Evolutionary conservation across 371 early-diverging fungal genomes (phyloP).

Genomic region (Mortierella sp.): DNA sequence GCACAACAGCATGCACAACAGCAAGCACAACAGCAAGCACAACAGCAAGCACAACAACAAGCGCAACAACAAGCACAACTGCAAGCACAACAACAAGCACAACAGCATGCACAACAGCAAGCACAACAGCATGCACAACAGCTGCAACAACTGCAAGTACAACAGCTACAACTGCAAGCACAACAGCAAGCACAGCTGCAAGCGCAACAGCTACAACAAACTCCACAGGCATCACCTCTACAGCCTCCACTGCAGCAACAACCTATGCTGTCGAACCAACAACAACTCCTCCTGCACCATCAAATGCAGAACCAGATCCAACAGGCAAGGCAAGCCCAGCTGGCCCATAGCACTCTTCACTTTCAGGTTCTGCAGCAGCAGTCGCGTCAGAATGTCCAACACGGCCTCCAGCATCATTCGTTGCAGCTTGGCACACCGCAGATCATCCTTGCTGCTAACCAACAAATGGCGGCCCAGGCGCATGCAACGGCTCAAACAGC

Average conservation of each 20-base stretch:
- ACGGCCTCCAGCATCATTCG: neutral
- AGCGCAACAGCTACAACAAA: neutral
- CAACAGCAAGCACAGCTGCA: neutral
- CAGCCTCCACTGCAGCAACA: neutral
- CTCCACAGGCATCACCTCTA: too few relatives aligned
- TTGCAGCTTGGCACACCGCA: neutral
- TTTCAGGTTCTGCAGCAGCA: neutral
- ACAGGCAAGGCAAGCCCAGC: neutral
- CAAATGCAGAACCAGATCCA: neutral
- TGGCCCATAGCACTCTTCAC: neutral
- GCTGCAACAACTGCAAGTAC: neutral
- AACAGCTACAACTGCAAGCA: neutral
- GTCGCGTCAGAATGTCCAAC: neutral
- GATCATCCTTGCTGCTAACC: neutral
- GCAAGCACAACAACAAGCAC: neutral
- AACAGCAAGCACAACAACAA: neutral
- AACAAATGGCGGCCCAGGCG: neutral
- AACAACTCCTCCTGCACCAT: neutral
- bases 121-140: neutral
- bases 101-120: neutral
- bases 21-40: neutral
- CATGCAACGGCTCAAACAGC: neutral
- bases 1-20: neutral
- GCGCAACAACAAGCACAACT: neutral
- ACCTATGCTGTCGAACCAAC: neutral